A percentile compares a stretch with the other conserved stretches of the same genome.
Conservation (phyloP, 2,329 filamentous ascomycete species). For the Fusarium solani-melongenae region DNA sequence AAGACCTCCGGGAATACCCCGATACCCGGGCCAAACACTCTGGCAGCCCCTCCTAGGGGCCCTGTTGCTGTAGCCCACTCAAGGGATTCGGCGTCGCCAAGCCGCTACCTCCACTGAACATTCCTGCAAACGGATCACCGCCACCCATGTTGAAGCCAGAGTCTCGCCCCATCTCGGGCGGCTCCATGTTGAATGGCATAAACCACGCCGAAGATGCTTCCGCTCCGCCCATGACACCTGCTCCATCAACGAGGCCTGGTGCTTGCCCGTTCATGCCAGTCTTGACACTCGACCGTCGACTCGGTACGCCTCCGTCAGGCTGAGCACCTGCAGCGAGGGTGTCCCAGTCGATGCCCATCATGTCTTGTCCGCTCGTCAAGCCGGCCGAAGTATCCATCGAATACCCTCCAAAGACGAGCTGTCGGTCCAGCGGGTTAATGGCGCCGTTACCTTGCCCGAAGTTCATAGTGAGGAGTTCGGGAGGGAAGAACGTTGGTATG, state of each 20-base stretch:
- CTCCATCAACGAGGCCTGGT: slow-evolving; percentile 29
- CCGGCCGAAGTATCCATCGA: slow-evolving; percentile 59
- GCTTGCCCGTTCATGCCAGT: slow-evolving; percentile 45
- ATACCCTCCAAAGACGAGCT: slow-evolving; percentile 81
- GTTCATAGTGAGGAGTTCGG: slow-evolving; percentile 64
- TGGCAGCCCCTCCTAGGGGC: slow-evolving; percentile 40
- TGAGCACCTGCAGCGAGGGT: slow-evolving; percentile 50
- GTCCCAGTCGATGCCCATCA: slow-evolving; percentile 60
- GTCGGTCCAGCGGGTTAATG: slow-evolving; percentile 77
- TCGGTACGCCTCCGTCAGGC: slow-evolving; percentile 40
- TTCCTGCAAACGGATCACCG: slow-evolving; percentile 60
- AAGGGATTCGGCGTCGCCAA: slow-evolving; percentile 52
- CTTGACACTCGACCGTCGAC: slow-evolving; percentile 45
- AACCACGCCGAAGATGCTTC: slow-evolving; percentile 82
- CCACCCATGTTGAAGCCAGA: slow-evolving; percentile 54
- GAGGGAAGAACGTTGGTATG: slow-evolving; percentile 58
- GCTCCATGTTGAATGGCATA: slow-evolving; percentile 91
- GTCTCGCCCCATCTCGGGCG: slow-evolving; percentile 69
- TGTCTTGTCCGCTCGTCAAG: slow-evolving; percentile 49
- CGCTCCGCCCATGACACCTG: slow-evolving; percentile 45
- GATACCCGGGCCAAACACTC: slow-evolving; percentile 19
- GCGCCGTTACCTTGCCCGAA: slow-evolving; percentile 63
- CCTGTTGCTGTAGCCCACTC: slow-evolving; percentile 47
- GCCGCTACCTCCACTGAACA: slow-evolving; percentile 57
- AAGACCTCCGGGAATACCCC: slow-evolving; percentile 18